Percentiles rank a stretch among this genome's conserved stretches.
Evolutionary conservation across 345 rosid genomes (phyloP).

Genomic region (Eucalyptus pauciflora): DNA sequence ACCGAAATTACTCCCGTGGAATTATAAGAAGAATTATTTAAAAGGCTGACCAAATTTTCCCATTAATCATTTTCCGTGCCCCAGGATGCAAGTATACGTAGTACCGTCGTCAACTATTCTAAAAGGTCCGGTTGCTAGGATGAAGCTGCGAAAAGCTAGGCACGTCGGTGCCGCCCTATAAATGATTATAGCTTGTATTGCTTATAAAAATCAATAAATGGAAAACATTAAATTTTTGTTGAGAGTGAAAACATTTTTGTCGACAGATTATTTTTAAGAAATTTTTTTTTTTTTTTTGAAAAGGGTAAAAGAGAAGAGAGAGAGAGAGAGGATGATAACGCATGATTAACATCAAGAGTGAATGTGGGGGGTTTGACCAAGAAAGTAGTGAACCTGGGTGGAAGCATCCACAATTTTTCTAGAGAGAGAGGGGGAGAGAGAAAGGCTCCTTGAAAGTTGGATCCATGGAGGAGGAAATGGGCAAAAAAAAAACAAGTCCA

Average conservation of each 20-base stretch:
- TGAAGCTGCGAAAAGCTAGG: rapidly evolving
- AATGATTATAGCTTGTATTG: rapidly evolving
- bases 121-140: rapidly evolving
- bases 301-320: neutral
- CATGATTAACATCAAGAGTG: neutral
- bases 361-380: neutral
- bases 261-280: no score
- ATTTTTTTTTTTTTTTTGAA: rapidly evolving
- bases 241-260: no score
- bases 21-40: neutral
- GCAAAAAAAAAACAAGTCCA: neutral
- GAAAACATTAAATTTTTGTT: neutral
- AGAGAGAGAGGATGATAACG: neutral
- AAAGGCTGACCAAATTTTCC: neutral
- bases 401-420: neutral
- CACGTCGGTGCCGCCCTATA: rapidly evolving
- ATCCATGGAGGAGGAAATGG: neutral
- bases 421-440: neutral
- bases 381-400: neutral
- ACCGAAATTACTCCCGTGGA: neutral
- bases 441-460: neutral
- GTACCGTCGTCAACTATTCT: rapidly evolving
- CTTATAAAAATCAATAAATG: neutral
- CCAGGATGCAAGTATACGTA: rapidly evolving
- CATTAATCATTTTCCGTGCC: neutral